These are phyloP conservation scores for Dimocarpus longan DNA, from an alignment of 345 rosid genomes.

Conservation along the genomic window DNA sequence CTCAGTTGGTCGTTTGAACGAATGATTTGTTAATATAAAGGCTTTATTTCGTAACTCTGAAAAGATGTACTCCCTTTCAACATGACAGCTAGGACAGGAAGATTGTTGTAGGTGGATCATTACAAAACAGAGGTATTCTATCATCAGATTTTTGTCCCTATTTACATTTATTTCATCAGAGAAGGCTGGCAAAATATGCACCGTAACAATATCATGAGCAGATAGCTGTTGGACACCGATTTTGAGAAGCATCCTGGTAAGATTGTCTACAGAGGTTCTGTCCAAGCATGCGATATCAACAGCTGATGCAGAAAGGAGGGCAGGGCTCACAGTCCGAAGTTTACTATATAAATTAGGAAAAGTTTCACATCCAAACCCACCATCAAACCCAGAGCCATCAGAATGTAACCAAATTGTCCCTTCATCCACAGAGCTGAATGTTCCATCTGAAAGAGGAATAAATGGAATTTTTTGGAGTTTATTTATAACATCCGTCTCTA, in stretches of 20 bases:
- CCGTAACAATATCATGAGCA: conserved; percentile 81
- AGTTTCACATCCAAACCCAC: conserved; percentile 53
- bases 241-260: conserved; percentile 58
- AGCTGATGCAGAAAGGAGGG: conserved; percentile 54
- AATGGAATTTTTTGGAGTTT: conserved; percentile 63
- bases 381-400: conserved; percentile 51
- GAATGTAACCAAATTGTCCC: conserved; percentile 86
- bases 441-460: conserved; percentile 82
- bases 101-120: conserved; percentile 76
- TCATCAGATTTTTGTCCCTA: conserved; percentile 47
- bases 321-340: conserved; percentile 69
- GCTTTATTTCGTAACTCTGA: conserved; percentile 67
- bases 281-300: conserved; percentile 35
- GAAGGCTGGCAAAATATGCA: conserved; percentile 74
- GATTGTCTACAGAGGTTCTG: conserved; percentile 41
- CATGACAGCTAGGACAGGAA: conserved; percentile 60
- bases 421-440: conserved; percentile 63
- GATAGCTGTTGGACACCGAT: conserved; percentile 81
- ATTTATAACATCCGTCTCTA: conserved; percentile 42
- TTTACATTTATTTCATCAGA: conserved; percentile 37
- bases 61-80: conserved; percentile 64
- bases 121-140: conserved; percentile 80
- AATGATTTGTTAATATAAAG: conserved; percentile 69
- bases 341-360: conserved; percentile 75
- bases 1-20: conserved; percentile 54